Percentiles rank a stretch among this genome's conserved stretches.
These are phyloP conservation scores for Nemophila menziesii DNA, from an alignment of 257 asterid species.

Conservation along the genomic window DNA sequence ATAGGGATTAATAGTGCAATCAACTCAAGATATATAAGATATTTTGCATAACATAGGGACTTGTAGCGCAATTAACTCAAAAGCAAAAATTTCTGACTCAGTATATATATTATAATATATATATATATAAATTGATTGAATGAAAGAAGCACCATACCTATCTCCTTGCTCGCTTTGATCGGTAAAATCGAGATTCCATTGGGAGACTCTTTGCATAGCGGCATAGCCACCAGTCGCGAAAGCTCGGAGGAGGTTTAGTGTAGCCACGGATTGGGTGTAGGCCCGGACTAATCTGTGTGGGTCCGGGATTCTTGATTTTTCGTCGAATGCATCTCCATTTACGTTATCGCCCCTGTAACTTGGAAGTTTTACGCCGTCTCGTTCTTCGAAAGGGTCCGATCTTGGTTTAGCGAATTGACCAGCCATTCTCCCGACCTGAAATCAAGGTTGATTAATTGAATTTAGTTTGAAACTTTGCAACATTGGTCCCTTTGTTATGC, in stretches of 20 bases:
- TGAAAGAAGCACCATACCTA: slow-evolving; percentile 23
- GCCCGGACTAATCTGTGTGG: slow-evolving; percentile 66
- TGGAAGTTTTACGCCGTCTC: slow-evolving; percentile 59
- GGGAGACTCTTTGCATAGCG: slow-evolving; percentile 64
- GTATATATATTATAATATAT: no score
- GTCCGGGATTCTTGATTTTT: slow-evolving; percentile 55
- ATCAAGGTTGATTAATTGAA: background rate
- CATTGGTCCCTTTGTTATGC: no score
- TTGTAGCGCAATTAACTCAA: no score
- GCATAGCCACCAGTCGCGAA: slow-evolving; percentile 82
- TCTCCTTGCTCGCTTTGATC: slow-evolving; percentile 71
- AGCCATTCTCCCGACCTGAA: slow-evolving; percentile 72
- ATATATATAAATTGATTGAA: background rate
- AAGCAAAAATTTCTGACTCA: no score
- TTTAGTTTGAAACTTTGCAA: no score
- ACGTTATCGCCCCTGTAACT: slow-evolving; percentile 73
- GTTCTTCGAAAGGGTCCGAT: slow-evolving; percentile 55
- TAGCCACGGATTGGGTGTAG: slow-evolving; percentile 61
- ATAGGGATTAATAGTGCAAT: no score
- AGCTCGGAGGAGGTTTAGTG: slow-evolving; percentile 65
- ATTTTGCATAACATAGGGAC: no score
- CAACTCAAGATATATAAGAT: no score
- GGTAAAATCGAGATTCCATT: slow-evolving; percentile 78
- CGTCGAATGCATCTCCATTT: slow-evolving; percentile 57
- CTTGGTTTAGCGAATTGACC: slow-evolving; percentile 80